Conservation (phyloP, 1,284 basidiomycete genomes). For the Polyporus tsugae region DNA sequence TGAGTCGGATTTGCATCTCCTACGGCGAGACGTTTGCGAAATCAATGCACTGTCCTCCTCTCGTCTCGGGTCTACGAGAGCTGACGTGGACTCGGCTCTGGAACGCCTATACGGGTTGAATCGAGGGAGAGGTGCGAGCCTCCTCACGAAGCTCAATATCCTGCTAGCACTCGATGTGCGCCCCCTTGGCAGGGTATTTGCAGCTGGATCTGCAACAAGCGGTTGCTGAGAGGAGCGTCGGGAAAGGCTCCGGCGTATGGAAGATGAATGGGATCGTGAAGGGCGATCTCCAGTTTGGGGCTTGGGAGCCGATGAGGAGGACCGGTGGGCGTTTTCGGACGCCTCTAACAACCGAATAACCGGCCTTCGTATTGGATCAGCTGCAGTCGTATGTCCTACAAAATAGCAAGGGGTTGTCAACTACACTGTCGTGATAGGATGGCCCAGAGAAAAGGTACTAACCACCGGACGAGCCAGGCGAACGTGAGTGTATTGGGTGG, state of each 20-base stretch:
- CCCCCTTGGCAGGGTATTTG: conserved; percentile 2
- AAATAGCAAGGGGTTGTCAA: not conserved
- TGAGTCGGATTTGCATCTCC: conserved; percentile 6
- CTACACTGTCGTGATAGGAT: not conserved
- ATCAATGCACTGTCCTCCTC: not conserved
- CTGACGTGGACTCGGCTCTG: conserved; percentile 45
- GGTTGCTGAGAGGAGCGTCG: conserved; percentile 16
- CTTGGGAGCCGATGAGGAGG: not conserved
- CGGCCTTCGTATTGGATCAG: not conserved
- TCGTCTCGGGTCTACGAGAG: conserved; percentile 29
- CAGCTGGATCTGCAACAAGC: conserved; percentile 1
- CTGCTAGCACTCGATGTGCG: conserved; percentile 12
- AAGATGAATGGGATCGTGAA: conserved; percentile 22
- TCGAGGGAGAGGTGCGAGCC: conserved; percentile 42
- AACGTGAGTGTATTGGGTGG: not conserved
- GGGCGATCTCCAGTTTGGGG: conserved; percentile 17
- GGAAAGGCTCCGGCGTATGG: conserved; percentile 18
- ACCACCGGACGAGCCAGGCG: not conserved
- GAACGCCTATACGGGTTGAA: conserved; percentile 44
- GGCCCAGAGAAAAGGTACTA: not conserved
- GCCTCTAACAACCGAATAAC: not conserved
- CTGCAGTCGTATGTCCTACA: not conserved
- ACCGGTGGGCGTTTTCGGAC: not conserved
- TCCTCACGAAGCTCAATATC: conserved; percentile 26
- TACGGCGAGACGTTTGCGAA: not conserved